Percentiles rank a stretch among this genome's conserved stretches.
Evolutionary conservation across 768 basidiomycete genomes (phyloP).

Genomic region (Podaxis mareebaensis): DNA sequence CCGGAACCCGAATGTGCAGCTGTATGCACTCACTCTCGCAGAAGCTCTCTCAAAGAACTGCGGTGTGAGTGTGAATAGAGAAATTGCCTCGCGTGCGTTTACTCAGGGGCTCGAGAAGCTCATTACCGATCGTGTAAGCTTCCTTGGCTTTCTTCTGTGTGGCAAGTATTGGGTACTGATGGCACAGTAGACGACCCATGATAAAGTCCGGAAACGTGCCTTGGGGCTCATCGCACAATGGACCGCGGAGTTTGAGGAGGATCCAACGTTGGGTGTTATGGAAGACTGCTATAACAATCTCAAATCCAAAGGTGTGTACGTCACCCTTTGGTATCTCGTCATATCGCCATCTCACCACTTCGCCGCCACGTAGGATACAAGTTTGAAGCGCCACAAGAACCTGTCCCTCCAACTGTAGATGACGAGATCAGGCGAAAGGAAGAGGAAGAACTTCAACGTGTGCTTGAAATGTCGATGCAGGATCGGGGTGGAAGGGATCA

Average conservation of each 20-base stretch:
- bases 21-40: constrained; percentile 85
- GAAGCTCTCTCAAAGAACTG: constrained; percentile 95
- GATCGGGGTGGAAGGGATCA: constrained; percentile 80
- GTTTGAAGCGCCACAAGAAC: constrained; percentile 62
- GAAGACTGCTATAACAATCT: constrained; percentile 83
- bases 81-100: constrained; percentile 88
- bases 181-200: constrained; percentile 74
- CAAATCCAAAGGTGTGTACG: constrained; percentile 70
- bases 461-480: constrained; percentile 88
- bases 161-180: constrained; percentile 3
- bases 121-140: constrained; percentile 79
- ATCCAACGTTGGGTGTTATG: constrained; percentile 84
- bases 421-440: constrained; percentile 82
- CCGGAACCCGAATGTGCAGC: constrained; percentile 94
- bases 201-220: constrained; percentile 81
- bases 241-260: constrained; percentile 81
- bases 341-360: not conserved
- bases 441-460: constrained; percentile 93
- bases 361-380: constrained; percentile 59
- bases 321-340: not conserved
- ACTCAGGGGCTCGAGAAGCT: constrained; percentile 87
- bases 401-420: constrained; percentile 68
- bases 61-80: constrained; percentile 74
- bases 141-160: constrained; percentile 1
- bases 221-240: constrained; percentile 76